Conservation (phyloP, 345 rosid species). For the Toxicodendron radicans region DNA sequence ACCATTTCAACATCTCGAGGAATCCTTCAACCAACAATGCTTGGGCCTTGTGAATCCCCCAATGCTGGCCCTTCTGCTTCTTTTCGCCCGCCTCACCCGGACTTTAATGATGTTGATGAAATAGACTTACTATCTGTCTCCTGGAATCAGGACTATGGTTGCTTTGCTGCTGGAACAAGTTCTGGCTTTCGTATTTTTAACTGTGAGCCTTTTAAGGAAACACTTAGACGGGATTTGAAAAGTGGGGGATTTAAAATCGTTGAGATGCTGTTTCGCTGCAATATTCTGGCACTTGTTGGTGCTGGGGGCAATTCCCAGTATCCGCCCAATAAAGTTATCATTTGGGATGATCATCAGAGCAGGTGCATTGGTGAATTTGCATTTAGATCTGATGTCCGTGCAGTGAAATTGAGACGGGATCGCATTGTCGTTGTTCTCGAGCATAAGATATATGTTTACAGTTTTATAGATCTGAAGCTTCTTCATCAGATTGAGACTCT, state of each 20-base stretch:
- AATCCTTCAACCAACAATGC: slow-evolving; percentile 27
- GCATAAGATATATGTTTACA: slow-evolving; percentile 79
- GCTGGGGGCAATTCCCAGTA: slow-evolving; percentile 67
- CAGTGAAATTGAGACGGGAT: slow-evolving; percentile 73
- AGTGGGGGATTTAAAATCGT: slow-evolving; percentile 79
- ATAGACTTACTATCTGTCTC: slow-evolving; percentile 65
- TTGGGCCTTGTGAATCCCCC: slow-evolving; percentile 34
- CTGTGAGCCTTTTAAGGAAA: slow-evolving; percentile 80
- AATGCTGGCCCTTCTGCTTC: slow-evolving; percentile 31
- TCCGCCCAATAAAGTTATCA: slow-evolving; percentile 77
- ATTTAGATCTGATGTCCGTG: slow-evolving; percentile 76
- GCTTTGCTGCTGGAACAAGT: slow-evolving; percentile 81
- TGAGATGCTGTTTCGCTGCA: slow-evolving; percentile 91
- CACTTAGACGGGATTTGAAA: slow-evolving; percentile 61
- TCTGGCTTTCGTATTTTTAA: slow-evolving; percentile 78
- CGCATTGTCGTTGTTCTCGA: slow-evolving; percentile 82
- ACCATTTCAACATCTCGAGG: slow-evolving; percentile 42
- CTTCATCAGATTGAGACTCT: slow-evolving; percentile 86
- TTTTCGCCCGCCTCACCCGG: slow-evolving; percentile 32
- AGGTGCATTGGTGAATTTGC: slow-evolving; percentile 83
- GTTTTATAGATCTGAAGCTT: slow-evolving; percentile 71
- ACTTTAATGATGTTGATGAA: slow-evolving; percentile 37
- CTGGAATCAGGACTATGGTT: slow-evolving; percentile 89
- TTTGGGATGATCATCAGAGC: slow-evolving; percentile 92
- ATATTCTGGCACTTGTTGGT: slow-evolving; percentile 87